Percentiles rank a stretch among this genome's conserved stretches.
Evolutionary conservation across 2,329 filamentous ascomycete genomes (phyloP).

Genomic region (Emmonsiellopsis sp.): DNA sequence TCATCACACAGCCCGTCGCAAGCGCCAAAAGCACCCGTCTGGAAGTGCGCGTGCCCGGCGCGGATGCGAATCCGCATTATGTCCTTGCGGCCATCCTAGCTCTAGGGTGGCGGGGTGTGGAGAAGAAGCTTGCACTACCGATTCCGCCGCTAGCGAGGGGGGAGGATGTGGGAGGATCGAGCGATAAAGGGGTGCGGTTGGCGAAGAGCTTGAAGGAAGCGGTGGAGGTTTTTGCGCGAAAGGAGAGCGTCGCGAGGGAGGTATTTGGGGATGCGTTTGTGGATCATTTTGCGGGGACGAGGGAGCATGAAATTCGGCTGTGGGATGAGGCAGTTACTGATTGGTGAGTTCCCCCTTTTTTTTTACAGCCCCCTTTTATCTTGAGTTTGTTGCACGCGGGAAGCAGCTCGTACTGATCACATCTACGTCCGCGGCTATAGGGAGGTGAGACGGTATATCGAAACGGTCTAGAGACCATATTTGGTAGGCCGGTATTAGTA

Average conservation of each 20-base stretch:
- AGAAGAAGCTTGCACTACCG: constrained; percentile 79
- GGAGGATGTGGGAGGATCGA: constrained; percentile 63
- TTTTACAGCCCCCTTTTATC: not conserved
- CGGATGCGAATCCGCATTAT: constrained; percentile 81
- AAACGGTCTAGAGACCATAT: constrained; percentile 49
- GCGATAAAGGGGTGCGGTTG: constrained; percentile 64
- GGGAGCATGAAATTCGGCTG: constrained; percentile 79
- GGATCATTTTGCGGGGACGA: constrained; percentile 85
- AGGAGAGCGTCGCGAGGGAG: constrained; percentile 80
- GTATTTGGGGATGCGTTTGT: constrained; percentile 94
- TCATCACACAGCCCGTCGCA: constrained; percentile 80
- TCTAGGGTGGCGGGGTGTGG: constrained; percentile 80
- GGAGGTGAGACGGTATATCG: constrained; percentile 70
- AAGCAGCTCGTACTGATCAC: constrained; percentile 8
- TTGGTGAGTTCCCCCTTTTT: constrained; percentile 54
- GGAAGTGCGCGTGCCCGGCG: constrained; percentile 87
- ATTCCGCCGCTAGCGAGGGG: constrained; percentile 77
- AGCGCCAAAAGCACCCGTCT: constrained; percentile 82
- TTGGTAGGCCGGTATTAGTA: not conserved
- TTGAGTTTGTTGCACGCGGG: not conserved
- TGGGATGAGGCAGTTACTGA: constrained; percentile 97
- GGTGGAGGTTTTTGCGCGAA: constrained; percentile 63
- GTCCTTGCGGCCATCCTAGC: constrained; percentile 81
- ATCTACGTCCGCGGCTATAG: constrained; percentile 27
- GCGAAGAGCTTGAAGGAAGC: constrained; percentile 82